Conservation (phyloP, 371 early-diverging fungal genomes). For the Syncephalastrum racemosum region DNA sequence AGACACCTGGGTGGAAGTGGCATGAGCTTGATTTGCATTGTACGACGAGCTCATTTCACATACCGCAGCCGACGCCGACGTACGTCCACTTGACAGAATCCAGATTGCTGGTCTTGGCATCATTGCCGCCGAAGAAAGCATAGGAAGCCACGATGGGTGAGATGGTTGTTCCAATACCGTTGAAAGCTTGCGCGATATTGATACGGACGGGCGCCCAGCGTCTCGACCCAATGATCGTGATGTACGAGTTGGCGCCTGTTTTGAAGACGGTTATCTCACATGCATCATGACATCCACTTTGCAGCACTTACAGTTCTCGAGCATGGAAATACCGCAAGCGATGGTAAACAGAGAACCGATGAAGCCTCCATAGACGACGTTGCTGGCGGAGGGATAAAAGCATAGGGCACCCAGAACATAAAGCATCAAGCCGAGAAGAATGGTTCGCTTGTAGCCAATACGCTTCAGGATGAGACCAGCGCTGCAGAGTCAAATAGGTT, state of each 20-base stretch:
- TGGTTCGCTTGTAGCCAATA: slow-evolving; percentile 47
- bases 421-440: slow-evolving; percentile 40
- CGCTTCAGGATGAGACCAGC: slow-evolving; percentile 40
- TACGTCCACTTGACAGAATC: slow-evolving; percentile 50
- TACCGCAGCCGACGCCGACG: slow-evolving; percentile 47
- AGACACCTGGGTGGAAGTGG: slow-evolving; percentile 23
- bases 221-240: slow-evolving; percentile 40
- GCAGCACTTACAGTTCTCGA: slow-evolving; percentile 40
- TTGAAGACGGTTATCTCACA: no score
- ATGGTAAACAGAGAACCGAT: slow-evolving; percentile 47
- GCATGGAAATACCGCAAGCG: slow-evolving; percentile 47
- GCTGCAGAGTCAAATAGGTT: slow-evolving; percentile 13
- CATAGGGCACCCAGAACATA: slow-evolving; percentile 48
- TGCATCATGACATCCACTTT: neutral
- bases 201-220: slow-evolving; percentile 41
- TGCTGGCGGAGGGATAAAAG: slow-evolving; percentile 45
- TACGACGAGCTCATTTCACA: neutral
- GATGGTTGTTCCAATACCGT: slow-evolving; percentile 45
- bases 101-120: slow-evolving; percentile 13
- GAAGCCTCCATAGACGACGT: slow-evolving; percentile 41
- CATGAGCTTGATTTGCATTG: neutral
- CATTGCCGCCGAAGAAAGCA: slow-evolving; percentile 45
- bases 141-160: slow-evolving; percentile 49
- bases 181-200: slow-evolving; percentile 45
- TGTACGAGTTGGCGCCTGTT: slow-evolving; percentile 45